phyloP scores from a whole-genome alignment of 352 stramenopile species.

The Phytophthora vignae region DNA sequence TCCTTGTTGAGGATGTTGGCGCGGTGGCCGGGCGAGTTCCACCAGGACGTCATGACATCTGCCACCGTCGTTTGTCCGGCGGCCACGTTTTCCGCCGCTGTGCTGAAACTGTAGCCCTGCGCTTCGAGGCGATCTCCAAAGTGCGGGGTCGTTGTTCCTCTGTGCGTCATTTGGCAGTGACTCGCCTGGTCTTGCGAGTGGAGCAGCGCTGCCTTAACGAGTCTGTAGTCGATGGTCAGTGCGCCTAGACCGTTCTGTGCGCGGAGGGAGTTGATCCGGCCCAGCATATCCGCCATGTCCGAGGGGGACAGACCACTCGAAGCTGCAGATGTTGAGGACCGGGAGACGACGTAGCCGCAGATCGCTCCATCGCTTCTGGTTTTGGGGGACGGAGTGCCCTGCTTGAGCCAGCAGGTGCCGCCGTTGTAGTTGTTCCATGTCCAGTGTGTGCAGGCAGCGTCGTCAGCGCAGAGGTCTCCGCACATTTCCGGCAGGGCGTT shows the following conservation, averaged over 20 bases:
- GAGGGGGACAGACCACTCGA: conserved; percentile 24
- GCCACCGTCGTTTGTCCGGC: conserved; percentile 46
- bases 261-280: conserved; percentile 48
- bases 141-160: conserved; percentile 36
- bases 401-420: conserved; percentile 46
- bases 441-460: conserved; percentile 39
- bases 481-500: conserved; percentile 33
- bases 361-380: conserved; percentile 21
- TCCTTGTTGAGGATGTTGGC: conserved; percentile 51
- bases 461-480: conserved; percentile 31
- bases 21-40: conserved; percentile 52
- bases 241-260: conserved; percentile 38
- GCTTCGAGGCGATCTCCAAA: conserved; percentile 42
- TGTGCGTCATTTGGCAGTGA: conserved; percentile 56
- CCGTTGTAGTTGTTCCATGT: conserved; percentile 41
- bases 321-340: conserved; percentile 10
- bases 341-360: conserved; percentile 41
- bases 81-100: conserved; percentile 54
- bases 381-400: conserved; percentile 8
- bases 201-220: conserved; percentile 18
- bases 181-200: conserved; percentile 45
- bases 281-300: conserved; percentile 40
- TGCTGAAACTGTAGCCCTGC: conserved; percentile 52
- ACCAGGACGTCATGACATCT: conserved; percentile 58
- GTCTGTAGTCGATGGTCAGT: conserved; percentile 40